Percentiles rank a stretch among this genome's conserved stretches.
phyloP scores from a whole-genome alignment of 225 moss, liverwort and hornwort species.

The Takakia lepidozioides region DNA sequence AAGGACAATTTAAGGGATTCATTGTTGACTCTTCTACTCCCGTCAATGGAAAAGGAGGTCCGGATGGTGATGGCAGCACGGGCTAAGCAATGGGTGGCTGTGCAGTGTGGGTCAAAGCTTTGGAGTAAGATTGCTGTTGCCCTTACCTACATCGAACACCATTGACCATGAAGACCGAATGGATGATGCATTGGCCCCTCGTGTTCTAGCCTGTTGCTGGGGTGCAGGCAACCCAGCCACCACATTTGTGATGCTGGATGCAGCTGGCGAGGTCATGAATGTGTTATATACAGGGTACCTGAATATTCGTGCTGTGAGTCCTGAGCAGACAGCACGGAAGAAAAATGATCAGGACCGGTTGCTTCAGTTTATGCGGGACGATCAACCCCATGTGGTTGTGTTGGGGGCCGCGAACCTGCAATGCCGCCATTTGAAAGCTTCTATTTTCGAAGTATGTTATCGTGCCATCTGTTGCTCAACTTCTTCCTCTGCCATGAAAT shows the following conservation, averaged over 20 bases:
- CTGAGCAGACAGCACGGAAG: slow-evolving; percentile 69
- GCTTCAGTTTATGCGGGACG: slow-evolving; percentile 74
- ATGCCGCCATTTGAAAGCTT: slow-evolving; percentile 54
- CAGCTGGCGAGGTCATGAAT: slow-evolving; percentile 86
- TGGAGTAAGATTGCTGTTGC: slow-evolving; percentile 78
- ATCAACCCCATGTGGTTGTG: slow-evolving; percentile 88
- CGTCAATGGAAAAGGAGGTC: slow-evolving; percentile 90
- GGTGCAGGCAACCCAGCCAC: slow-evolving; percentile 96
- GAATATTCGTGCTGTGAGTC: slow-evolving; percentile 59
- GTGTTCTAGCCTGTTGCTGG: slow-evolving; percentile 98
- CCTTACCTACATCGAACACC: slow-evolving; percentile 57
- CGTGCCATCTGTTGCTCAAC: too few species aligned
- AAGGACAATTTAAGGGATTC: slow-evolving; percentile 68
- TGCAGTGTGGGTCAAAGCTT: slow-evolving; percentile 61
- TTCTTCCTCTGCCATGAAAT: too few species aligned
- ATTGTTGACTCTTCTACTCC: slow-evolving; percentile 51
- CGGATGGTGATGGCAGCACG: slow-evolving; percentile 61
- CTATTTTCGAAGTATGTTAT: slow-evolving; percentile 69
- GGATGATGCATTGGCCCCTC: slow-evolving; percentile 64
- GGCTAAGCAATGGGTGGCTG: slow-evolving; percentile 86
- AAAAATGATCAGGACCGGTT: slow-evolving; percentile 67
- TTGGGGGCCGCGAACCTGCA: slow-evolving; percentile 83
- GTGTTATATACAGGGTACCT: slow-evolving; percentile 83
- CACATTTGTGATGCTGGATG: slow-evolving; percentile 97
- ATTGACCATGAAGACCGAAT: slow-evolving; percentile 58